Base-by-base conservation (phyloP, 768 basidiomycete genomes). In the Suillus weaverae region DNA sequence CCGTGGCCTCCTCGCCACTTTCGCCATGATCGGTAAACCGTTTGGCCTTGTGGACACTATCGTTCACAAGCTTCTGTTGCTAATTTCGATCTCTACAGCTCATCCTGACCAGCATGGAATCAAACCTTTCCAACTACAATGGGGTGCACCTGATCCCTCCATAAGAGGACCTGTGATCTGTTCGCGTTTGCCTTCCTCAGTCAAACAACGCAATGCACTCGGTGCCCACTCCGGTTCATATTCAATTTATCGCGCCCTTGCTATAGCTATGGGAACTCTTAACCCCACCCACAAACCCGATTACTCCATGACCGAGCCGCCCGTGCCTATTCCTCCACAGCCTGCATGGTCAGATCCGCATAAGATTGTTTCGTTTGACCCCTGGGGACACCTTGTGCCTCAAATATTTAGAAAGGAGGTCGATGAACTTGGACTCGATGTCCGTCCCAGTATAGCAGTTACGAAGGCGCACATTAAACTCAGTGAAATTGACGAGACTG, bases 21-120 rank as follows among this genome's bases (percentile, higher is more conserved):
- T 13, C 14, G 35, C n/a, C 14, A 36, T 38, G 30, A 9, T 38
- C 20, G 3, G 16, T 59, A 7, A 0, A 36, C n/a, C 14, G 38
- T 36, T 16, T 22, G 60, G 41, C 60, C 26, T 38, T 69, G 53
- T 38, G 60, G 44, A 67, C 64, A 32, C 57, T 59, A 35, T 60
- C 36, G 61, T 55, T 61, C 62, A 50, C 53, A 68, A 55, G 51
- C 20, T 61, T 53, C 18, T 55, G 62, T 48, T 48, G 39, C 66
- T 55, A 39, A 46, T 62, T 36, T 53, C 18, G n/a, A 6, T 43
- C 30, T 65, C 60, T 48, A 60, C 66, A 85, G 82, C 94, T 2
- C 97, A 97, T 75, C 95, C 96, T n/a, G 92, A 91, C 71, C 95
- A 97, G 72, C 88, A 92, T 72, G 94, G 94, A 9, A 94, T 96